Conservation (phyloP, 202 grass and related monocot species). For the Elaeis oleifera region DNA sequence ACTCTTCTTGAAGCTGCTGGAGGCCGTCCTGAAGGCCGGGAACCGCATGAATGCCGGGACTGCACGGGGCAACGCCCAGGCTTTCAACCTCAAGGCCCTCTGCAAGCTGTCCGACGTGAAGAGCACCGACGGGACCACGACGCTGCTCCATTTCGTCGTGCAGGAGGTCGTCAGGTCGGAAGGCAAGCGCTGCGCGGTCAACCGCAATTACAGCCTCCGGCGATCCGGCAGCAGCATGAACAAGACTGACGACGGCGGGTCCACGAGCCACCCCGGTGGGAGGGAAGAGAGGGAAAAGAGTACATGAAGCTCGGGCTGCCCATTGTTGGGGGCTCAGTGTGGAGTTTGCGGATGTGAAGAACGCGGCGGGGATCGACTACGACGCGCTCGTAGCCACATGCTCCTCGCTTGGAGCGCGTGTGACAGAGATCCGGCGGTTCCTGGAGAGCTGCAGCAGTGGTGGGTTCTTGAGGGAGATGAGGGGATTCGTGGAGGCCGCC, state of each 20-base stretch:
- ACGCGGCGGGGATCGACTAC: conserved; percentile 55
- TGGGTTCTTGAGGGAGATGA: conserved; percentile 60
- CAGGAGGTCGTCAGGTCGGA: conserved; percentile 82
- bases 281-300: conserved; percentile 70
- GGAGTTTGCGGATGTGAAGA: conserved; percentile 74
- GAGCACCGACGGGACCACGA: conserved; percentile 76
- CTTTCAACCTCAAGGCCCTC: conserved; percentile 77
- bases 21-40: conserved; percentile 93
- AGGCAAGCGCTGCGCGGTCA: conserved; percentile 70
- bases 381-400: conserved; percentile 47
- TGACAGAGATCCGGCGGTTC: conserved; percentile 54
- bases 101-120: conserved; percentile 90
- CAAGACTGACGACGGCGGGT: conserved; percentile 25
- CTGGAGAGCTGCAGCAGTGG: conserved; percentile 42
- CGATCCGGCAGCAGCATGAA: conserved; percentile 47
- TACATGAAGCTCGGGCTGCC: conserved; percentile 81
- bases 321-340: conserved; percentile 69
- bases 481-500: conserved; percentile 49
- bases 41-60: conserved; percentile 96
- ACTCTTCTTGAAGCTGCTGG: conserved; percentile 82
- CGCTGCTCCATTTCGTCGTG: conserved; percentile 75
- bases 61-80: conserved; percentile 73
- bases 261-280: conserved; percentile 18
- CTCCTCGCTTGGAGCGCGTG: conserved; percentile 25
- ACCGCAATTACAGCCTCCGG: conserved; percentile 62